Conservation (phyloP, 345 rosid species). For the Eucalyptus virginea region DNA sequence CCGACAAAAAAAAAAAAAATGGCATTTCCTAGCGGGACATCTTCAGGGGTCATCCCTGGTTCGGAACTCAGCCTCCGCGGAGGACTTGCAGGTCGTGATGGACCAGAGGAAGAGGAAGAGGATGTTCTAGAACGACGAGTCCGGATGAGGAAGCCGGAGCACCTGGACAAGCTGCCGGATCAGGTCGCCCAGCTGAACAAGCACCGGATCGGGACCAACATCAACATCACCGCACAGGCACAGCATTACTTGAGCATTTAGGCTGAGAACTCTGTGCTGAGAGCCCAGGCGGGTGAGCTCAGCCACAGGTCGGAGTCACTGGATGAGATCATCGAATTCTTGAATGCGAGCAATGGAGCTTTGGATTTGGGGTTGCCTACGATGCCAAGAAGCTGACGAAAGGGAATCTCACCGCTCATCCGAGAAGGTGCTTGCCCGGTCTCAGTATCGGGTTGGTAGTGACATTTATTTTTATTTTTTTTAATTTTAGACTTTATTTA, state of each 20-base stretch:
- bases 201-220: not conserved
- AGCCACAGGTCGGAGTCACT: not conserved
- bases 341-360: no score
- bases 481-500: no score
- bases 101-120: not conserved
- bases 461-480: no score
- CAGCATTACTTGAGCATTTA: not conserved
- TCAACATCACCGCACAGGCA: not conserved
- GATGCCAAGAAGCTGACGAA: no score
- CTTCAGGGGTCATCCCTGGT: not conserved
- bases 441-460: no score
- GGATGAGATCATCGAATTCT: no score
- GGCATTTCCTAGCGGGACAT: not conserved
- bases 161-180: not conserved
- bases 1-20: no score
- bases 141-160: slow-evolving; percentile 1
- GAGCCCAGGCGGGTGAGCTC: not conserved
- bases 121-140: not conserved
- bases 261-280: not conserved
- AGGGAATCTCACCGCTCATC: no score
- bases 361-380: no score
- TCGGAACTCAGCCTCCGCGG: not conserved
- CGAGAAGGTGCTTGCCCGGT: no score
- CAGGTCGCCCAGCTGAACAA: not conserved
- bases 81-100: not conserved